These are phyloP conservation scores for Penicillium soppii DNA, from an alignment of 495 filamentous ascomycete species.

Conservation along the genomic window DNA sequence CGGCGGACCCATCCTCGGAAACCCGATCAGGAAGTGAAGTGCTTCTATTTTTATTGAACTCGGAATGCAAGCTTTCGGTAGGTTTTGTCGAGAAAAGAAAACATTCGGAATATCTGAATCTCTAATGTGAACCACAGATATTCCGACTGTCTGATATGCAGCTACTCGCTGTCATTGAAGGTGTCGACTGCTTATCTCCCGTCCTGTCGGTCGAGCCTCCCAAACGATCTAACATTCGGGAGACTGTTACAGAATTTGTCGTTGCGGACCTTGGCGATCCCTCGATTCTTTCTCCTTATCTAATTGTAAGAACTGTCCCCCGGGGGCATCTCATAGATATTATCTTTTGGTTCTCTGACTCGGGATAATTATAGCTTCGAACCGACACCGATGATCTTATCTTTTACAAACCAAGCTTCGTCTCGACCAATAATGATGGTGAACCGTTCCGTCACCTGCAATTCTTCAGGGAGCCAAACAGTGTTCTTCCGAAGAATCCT, in stretches of 20 bases:
- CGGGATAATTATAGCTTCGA: constrained; percentile 58
- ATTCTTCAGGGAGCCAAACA: constrained; percentile 75
- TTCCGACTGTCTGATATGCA: constrained; percentile 40
- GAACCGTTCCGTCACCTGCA: constrained; percentile 49
- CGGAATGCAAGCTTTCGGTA: constrained; percentile 71
- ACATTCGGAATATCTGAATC: neutral
- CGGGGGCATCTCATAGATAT: too few species aligned
- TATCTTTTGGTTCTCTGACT: constrained; percentile 9
- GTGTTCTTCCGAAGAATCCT: constrained; percentile 50
- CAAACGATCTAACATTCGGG: constrained; percentile 67
- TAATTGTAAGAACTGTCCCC: constrained; percentile 72
- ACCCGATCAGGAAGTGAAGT: constrained; percentile 45
- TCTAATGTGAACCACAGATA: constrained; percentile 28
- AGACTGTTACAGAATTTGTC: constrained; percentile 71
- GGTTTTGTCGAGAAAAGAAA: constrained; percentile 21
- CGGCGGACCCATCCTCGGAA: constrained; percentile 38
- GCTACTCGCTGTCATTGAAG: constrained; percentile 49
- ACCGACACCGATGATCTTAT: constrained; percentile 76
- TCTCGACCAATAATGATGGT: constrained; percentile 20
- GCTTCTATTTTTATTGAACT: constrained; percentile 72
- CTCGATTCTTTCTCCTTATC: constrained; percentile 65
- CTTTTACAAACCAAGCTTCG: constrained; percentile 79
- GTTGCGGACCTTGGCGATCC: constrained; percentile 82
- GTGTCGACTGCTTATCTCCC: constrained; percentile 74
- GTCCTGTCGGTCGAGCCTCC: constrained; percentile 70